These are phyloP conservation scores for Chalciporus chontae DNA, from an alignment of 768 basidiomycete species.

Conservation along the genomic window DNA sequence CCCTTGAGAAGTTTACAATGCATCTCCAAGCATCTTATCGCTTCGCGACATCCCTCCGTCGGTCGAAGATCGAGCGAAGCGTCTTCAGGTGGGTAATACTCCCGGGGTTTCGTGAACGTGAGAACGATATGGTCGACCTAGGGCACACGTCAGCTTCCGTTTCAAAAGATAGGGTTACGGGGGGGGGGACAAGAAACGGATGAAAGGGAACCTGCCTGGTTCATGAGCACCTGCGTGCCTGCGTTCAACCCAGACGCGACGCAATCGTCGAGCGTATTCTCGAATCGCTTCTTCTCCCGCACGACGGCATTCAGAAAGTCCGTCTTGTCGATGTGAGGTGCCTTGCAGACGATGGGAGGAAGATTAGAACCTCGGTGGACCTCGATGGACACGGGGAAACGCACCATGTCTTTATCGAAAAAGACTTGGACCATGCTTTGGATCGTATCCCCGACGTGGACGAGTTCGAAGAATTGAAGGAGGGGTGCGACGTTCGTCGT, in stretches of 20 bases:
- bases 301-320: constrained; percentile 93
- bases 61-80: constrained; percentile 77
- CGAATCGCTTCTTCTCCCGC: constrained; percentile 95
- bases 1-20: no score
- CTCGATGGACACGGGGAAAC: constrained; percentile 17
- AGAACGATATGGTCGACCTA: constrained; percentile 93
- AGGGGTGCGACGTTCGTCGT: constrained; percentile 86
- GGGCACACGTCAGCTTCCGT: no score
- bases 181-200: no score
- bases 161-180: background rate
- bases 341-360: constrained; percentile 36
- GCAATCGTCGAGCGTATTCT: constrained; percentile 86
- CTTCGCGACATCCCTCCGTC: constrained; percentile 84
- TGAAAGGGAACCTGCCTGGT: constrained; percentile 90
- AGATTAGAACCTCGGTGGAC: no score
- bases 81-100: constrained; percentile 88
- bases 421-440: constrained; percentile 98
- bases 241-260: constrained; percentile 93
- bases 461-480: constrained; percentile 95
- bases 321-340: constrained; percentile 84
- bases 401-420: constrained; percentile 91
- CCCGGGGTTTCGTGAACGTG: constrained; percentile 75
- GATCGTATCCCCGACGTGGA: constrained; percentile 95
- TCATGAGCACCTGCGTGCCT: constrained; percentile 94
- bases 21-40: no score